Percentiles rank a stretch among this genome's conserved stretches.
These are phyloP conservation scores for Lasiosphaeria hispida DNA, from an alignment of 495 filamentous ascomycete species.

Conservation along the genomic window DNA sequence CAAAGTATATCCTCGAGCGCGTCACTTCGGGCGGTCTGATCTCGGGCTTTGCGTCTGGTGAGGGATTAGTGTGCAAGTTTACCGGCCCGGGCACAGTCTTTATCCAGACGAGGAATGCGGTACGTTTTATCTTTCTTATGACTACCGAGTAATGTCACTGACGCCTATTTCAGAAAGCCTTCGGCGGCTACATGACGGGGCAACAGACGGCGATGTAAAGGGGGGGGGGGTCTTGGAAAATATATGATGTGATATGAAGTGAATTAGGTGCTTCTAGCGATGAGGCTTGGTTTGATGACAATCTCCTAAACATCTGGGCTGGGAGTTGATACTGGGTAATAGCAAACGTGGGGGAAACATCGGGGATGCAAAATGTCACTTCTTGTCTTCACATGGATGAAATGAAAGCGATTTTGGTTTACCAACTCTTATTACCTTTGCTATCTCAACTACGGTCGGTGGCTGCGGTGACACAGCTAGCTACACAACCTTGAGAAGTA, in stretches of 20 bases:
- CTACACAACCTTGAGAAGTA: too few species aligned
- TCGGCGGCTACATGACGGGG: slow-evolving; percentile 46
- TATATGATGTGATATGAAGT: too few species aligned
- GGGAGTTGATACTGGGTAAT: background rate
- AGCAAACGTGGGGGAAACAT: too few species aligned
- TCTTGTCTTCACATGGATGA: too few species aligned
- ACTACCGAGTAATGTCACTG: background rate
- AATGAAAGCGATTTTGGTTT: too few species aligned
- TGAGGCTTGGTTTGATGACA: too few species aligned
- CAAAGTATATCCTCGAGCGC: slow-evolving; percentile 85
- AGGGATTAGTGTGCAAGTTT: slow-evolving; percentile 93
- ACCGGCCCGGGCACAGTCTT: slow-evolving; percentile 90
- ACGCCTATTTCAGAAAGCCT: slow-evolving; percentile 36
- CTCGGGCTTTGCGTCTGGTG: slow-evolving; percentile 69
- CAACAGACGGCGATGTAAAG: slow-evolving; percentile 27
- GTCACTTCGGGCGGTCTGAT: slow-evolving; percentile 87
- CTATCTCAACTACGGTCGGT: too few species aligned
- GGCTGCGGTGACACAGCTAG: too few species aligned
- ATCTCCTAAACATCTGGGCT: background rate
- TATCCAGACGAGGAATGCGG: slow-evolving; percentile 86
- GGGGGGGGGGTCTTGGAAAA: background rate
- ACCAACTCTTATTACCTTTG: too few species aligned
- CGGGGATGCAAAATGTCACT: too few species aligned
- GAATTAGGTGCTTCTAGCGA: background rate
- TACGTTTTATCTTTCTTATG: slow-evolving; percentile 31